Base-by-base conservation (phyloP, 306 rosid species). In the Lathyrus tuberosus region DNA sequence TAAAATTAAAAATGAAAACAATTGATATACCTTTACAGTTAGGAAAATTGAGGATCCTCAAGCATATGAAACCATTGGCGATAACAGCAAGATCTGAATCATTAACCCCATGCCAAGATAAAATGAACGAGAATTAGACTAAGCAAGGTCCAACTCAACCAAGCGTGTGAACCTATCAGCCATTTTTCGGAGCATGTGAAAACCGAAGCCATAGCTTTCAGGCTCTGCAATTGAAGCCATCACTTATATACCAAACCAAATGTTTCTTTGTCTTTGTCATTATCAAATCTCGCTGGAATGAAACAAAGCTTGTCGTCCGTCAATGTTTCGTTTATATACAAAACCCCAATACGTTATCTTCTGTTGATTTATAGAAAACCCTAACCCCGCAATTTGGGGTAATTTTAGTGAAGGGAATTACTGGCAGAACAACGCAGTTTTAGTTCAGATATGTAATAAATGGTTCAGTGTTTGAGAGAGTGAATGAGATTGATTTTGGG, bases 211-310 rank as follows among this genome's bases (percentile, higher is more conserved):
- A n/a, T n/a, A n/a, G n/a, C n/a, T n/a, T n/a, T n/a, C n/a, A n/a
- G n/a, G n/a, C n/a, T n/a, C n/a, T n/a, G n/a, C n/a, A n/a, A n/a
- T n/a, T 65, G 88, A 15, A 88, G 87, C 98, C 98, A 94, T 72
- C 93, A 76, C 72, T 88, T 94, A 72, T 97, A 90, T 0, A 88
- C 97, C 72, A 94, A 57, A 0, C 98, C 98, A 67, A 90, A 94
- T 3, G 64, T 78, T 49, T 94, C 97, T 80, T 84, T 94, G 76
- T 90, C 96, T 78, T 75, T 78, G 3, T 94, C 92, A 71, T 28
- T 62, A 30, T 75, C 90, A 17, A 90, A 82, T 79, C 76, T 82
- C 1, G 64, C 81, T 12, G 88, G 86, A 59, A 94, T 77, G 24
- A 73, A 81, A 56, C 95, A 90, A 3, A 94, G 89, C 76, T 94